A percentile compares a stretch with the other conserved stretches of the same genome.
Conservation (phyloP, 2,329 filamentous ascomycete genomes). For the Nothopassalora personata region DNA sequence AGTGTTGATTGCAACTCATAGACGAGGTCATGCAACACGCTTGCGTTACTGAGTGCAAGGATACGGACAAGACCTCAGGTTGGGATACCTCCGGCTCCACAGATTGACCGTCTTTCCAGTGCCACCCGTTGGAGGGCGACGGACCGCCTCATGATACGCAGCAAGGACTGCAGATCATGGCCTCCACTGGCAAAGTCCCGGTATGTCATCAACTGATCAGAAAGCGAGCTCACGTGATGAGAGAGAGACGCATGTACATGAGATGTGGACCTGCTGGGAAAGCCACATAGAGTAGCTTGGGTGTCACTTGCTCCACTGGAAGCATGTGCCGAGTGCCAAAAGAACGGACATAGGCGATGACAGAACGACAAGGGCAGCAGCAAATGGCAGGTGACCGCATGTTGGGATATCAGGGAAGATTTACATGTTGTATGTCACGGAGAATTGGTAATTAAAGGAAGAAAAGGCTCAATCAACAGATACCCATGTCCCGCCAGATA, state of each 20-base stretch:
- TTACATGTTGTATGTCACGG: background rate
- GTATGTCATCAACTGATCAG: background rate
- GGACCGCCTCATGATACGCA: background rate
- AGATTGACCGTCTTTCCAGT: background rate
- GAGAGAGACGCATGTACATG: background rate
- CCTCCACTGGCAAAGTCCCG: background rate
- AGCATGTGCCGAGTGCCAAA: background rate
- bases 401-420: background rate
- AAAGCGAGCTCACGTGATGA: background rate
- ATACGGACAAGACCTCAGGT: background rate
- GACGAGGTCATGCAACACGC: background rate
- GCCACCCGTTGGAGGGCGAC: slow-evolving; percentile 1
- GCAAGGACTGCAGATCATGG: background rate
- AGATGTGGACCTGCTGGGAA: background rate
- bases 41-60: background rate
- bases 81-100: slow-evolving; percentile 1
- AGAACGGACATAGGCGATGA: background rate
- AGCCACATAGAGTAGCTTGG: background rate
- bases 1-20: background rate
- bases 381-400: background rate
- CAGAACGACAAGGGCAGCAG: background rate
- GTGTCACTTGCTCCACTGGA: background rate
- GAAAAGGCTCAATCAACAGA: background rate
- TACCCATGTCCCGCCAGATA: slow-evolving; percentile 7
- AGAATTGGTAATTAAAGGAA: background rate